Base-by-base conservation (phyloP, 176 grass and related monocot genomes). In the Oropetium thomaeum region DNA sequence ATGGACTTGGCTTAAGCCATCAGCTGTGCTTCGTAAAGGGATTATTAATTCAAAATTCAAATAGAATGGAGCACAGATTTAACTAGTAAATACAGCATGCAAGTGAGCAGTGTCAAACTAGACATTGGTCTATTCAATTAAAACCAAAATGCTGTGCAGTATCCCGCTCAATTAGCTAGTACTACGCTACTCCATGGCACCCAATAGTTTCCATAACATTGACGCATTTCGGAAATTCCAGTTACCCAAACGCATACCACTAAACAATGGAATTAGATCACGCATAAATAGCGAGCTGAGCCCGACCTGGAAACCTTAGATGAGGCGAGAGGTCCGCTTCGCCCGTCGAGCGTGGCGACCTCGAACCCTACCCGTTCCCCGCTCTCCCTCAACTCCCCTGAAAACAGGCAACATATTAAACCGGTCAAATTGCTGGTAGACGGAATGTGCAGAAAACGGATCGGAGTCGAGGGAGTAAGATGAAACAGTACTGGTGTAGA, bases 281-380 rank as follows among this genome's bases (percentile, higher is more conserved):
- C 48, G 40, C 53, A 65, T 37, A 14, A 43, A 33, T 7, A 48
- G 31, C 19, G 44, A 68, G 20, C 41, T 45, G 58, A 79, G 58
- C 17, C 71, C 15, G 29, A 95, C 91, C 89, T 90, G 48, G 79
- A 90, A 67, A 92, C 38, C 53, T 80, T 87, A 62, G 89, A 88
- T 42, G 91, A 95, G 52, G 91, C 85, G 16, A 99, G 87, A 14
- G 73, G 82, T 19, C 91, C 87, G 23, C 37, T 81, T 83, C 79
- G 58, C 27, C 91, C 91, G 39, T 98, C 89, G 7, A 98, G 79
- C 38, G 86, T 88, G 37, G 92, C 84, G 32, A 95, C 89, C 85
- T 99, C 89, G 76, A 99, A 95, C 39, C 91, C 96, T 19, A 92
- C 76, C 76, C 91, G 85, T 31, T 95, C 84, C 7, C 87, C 81